Base-by-base conservation (phyloP, 1,284 basidiomycete genomes). In the Phlebopus sp. region DNA sequence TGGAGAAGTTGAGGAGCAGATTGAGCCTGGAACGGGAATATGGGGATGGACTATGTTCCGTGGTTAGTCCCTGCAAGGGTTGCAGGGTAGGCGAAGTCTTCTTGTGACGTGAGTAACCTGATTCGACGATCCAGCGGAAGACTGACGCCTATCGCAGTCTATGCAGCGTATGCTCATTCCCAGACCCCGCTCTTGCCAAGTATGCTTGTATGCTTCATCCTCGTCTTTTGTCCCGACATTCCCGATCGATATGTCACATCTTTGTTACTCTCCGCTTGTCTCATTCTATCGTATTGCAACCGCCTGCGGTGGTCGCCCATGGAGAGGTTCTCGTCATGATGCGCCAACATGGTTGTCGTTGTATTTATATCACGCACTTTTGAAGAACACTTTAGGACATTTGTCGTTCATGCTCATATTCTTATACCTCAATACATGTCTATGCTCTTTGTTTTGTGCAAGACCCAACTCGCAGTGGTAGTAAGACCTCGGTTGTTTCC, bases 1-100 rank as follows among this genome's bases (percentile, higher is more conserved):
- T 88, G 56, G 75, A 77, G 58, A 81, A 76, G 63, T 66, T 88
- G 55, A 74, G 71, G 59, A 57, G 64, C 36, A 75, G 79, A 53
- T 66, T 87, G 60, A 71, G 75, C 54, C 60, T 68, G 37, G 70
- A 74, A 61, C 63, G 54, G 72, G 74, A 59, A 59, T 66, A 55
- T 40, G 59, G 50, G 49, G 59, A 45, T 55, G 54, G 41, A 60
- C 59, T 59, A 56, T 62, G 57, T 59, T 57, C 46, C 19, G 60
- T 55, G 58, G 58, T 70, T 36, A 55, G 66, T 55, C 55, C 64
- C 51, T 78, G 77, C 60, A 71, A 68, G 50, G 70, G 71, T 46
- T 78, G 75, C 60, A 58, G 64, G 42, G 67, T 65, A 42, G 59
- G 59, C 18, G 55, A 66, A 34, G 69, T 79, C 49, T 67, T 66